These are phyloP conservation scores for Mucor lusitanicus DNA, from an alignment of 371 early-diverging fungal species.

Conservation along the genomic window DNA sequence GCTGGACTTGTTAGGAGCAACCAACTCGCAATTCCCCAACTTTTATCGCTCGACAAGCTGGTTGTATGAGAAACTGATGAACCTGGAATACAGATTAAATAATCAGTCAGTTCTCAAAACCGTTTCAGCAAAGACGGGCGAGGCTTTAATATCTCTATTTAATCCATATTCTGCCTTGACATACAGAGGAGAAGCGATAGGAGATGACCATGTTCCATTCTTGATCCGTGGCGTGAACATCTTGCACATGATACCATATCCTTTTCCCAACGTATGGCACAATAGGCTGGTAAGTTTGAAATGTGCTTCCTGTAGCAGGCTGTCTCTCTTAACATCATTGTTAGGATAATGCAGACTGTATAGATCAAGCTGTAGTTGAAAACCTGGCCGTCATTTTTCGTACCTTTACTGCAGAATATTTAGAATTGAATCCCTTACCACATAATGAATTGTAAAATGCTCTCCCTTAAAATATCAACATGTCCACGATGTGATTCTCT, in stretches of 20 bases:
- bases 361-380: conserved; percentile 47
- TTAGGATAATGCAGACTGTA: conserved; percentile 37
- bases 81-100: conserved; percentile 49
- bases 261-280: conserved; percentile 95
- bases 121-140: conserved; percentile 25
- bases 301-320: too few relatives aligned
- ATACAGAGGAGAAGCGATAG: conserved; percentile 51
- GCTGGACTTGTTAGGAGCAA: conserved; percentile 83
- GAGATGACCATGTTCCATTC: conserved; percentile 96
- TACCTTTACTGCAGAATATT: conserved; percentile 58
- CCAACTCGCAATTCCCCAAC: conserved; percentile 52
- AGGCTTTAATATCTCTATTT: conserved; percentile 30
- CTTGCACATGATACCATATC: conserved; percentile 87
- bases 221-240: conserved; percentile 77
- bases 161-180: conserved; percentile 40
- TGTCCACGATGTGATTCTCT: neutral
- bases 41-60: conserved; percentile 65
- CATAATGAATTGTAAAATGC: conserved; percentile 28
- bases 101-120: conserved; percentile 23
- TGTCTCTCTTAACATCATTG: neutral
- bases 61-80: conserved; percentile 55
- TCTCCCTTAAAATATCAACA: neutral
- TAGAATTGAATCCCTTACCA: conserved; percentile 41
- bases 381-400: conserved; percentile 57
- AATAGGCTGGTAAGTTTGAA: conserved; percentile 49